Base-by-base conservation (phyloP, 2,329 filamentous ascomycete genomes). In the Beauveria sp. region DNA sequence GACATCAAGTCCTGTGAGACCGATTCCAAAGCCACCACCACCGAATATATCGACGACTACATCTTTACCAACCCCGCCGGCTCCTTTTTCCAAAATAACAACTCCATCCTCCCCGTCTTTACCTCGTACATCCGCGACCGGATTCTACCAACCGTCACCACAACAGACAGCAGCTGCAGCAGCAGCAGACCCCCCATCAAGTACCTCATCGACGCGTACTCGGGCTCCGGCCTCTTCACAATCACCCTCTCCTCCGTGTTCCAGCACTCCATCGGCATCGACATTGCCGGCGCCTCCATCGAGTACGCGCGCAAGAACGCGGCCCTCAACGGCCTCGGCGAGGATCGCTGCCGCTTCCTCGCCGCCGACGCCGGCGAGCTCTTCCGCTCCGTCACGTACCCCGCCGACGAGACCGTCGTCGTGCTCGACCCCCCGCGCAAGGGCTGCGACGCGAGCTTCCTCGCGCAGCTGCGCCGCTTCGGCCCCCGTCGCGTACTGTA, bases 1-100 rank as follows among this genome's bases (percentile, higher is more conserved):
- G 90, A 97, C 72, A 80, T 88, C 72, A 97, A 97, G 75, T 89
- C 86, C 3, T 97, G 91, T 79, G 85, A 96, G 66, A 96, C 92
- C 4, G 87, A 97, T 76, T 84, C 86, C 72, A 96, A 93, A 66
- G 88, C 84, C 65, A 89, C 82, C 55, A 87, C 90, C 3, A 92
- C 89, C 34, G 94, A 99, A 74, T 97, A 96, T 75, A 84, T 99
- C 64, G 91, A 88, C 70, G 77, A 86, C 73, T 94, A 89, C 77
- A 79, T 87, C 70, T 96, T 99, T 77, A 87, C 87, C 72, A 97
- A 96, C 77, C 91, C 90, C 3, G 94, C 94, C 12, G 92, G 92
- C 63, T 86, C 91, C 57, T 99, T 99, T 79, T 99, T 99, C 84
- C 94, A 99, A 72, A 99, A 99, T 81, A 99, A 99, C 83, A 97